Evolutionary conservation across 2,329 filamentous ascomycete genomes (phyloP), one percentile per base, ranked within the genome.

Genomic region (Metarhizium guizhouense): DNA sequence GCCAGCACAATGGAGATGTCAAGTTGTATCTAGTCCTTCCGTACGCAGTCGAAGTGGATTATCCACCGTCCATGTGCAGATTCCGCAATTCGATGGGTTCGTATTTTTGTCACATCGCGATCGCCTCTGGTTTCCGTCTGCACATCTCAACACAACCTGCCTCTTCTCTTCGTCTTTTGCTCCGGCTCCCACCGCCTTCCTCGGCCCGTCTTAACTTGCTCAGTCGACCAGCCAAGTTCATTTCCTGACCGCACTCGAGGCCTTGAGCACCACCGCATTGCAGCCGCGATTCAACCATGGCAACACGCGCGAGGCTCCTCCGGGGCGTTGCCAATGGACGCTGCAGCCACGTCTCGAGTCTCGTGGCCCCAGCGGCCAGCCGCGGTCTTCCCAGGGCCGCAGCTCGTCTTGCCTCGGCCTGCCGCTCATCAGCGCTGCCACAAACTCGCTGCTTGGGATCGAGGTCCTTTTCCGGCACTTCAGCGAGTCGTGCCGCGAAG

Each of bases 401-500:
- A 29, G 47, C 36, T 42, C 54, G 51, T 55, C 43, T 45, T 34
- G 42, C 48, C 8, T 30, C 52, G 10, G 43, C 34, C 14, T 57
- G 47, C 48, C 54, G 40, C 20, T 47, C 50, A 18, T 51, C 54
- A 54, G 47, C 50, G 38, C 42, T 50, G 32, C 16, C 34, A 2
- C 30, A 30, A 29, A 16, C n/a, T 7, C 47, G n/a, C 20, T 52
- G 43, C 54, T 62, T 62, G 60, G 52, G 63, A 42, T 52, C 55
- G 34, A 54, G 56, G 16, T 30, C 54, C 2, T 72, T 36, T 57
- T 60, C n/a, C 59, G 61, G 14, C 63, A 65, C 52, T 53, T 58
- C 16, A 57, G 57, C 6, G 54, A 61, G 51, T 57, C 59, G 54
- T 55, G 58, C 59, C 32, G 62, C 67, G 67, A 89, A 88, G 70